These are phyloP conservation scores for Ophiocordyceps robertsii DNA, from an alignment of 2,329 filamentous ascomycete genomes.

Conservation along the genomic window DNA sequence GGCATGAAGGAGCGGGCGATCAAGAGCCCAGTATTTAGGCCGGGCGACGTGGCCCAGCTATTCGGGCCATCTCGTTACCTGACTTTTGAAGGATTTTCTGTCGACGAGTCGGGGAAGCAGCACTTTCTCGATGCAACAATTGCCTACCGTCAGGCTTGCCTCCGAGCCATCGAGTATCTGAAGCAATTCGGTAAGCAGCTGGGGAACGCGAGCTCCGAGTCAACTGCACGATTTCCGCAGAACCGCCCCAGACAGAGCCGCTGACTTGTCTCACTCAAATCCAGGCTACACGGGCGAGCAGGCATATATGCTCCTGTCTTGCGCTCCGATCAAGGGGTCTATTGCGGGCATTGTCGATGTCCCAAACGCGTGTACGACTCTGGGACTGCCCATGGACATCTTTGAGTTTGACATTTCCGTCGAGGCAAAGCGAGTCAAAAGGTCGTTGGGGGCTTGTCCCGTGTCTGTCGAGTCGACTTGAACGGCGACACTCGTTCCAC, in stretches of 20 bases:
- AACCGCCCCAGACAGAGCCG: background rate
- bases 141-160: conserved; percentile 70
- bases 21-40: conserved; percentile 74
- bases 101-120: conserved; percentile 79
- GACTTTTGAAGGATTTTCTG: conserved; percentile 60
- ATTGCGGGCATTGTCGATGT: conserved; percentile 85
- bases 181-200: conserved; percentile 16
- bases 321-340: conserved; percentile 77
- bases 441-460: conserved; percentile 9
- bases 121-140: conserved; percentile 79
- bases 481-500: no score
- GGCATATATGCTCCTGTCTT: conserved; percentile 73
- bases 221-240: background rate
- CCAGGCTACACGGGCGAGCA: conserved; percentile 59
- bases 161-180: conserved; percentile 33
- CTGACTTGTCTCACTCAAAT: background rate
- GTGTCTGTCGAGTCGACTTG: background rate
- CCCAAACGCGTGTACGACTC: conserved; percentile 79
- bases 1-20: conserved; percentile 63
- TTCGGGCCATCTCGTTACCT: conserved; percentile 59
- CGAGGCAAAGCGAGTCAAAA: conserved; percentile 9
- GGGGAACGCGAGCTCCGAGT: background rate
- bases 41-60: conserved; percentile 76
- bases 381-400: conserved; percentile 83
- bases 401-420: conserved; percentile 80